These are phyloP conservation scores for Russula dissimulans DNA, from an alignment of 768 basidiomycete genomes.

Conservation along the genomic window DNA sequence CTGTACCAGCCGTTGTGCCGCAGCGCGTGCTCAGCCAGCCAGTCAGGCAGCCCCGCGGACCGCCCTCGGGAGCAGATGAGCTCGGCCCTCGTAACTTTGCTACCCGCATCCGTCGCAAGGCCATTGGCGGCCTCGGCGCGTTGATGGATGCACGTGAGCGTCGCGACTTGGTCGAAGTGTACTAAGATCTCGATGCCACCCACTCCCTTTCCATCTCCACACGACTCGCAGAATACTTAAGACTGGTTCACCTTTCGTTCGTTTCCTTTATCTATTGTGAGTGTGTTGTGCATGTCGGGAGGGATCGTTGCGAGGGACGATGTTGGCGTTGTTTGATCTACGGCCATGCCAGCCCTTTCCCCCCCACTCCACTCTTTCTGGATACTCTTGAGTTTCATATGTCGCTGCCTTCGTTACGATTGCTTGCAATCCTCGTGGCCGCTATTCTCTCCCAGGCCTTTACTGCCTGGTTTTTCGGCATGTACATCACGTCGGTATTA, in stretches of 20 bases:
- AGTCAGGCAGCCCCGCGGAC: conserved; percentile 79
- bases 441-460: background rate
- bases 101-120: conserved; percentile 73
- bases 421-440: conserved; percentile 8
- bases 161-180: conserved; percentile 36
- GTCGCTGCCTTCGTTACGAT: background rate
- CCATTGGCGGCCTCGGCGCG: conserved; percentile 70
- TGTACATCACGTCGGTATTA: conserved; percentile 12
- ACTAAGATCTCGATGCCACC: conserved; percentile 5
- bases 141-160: conserved; percentile 77
- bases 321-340: conserved; percentile 3
- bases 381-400: conserved; percentile 5
- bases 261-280: conserved; percentile 17
- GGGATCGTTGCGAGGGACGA: conserved; percentile 6
- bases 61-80: conserved; percentile 79
- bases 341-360: conserved; percentile 2
- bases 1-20: conserved; percentile 30
- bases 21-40: conserved; percentile 56
- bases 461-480: conserved; percentile 1
- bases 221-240: conserved; percentile 11
- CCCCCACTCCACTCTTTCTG: conserved; percentile 12
- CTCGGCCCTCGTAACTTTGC: conserved; percentile 86
- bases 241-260: conserved; percentile 18
- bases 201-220: background rate
- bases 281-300: conserved; percentile 11